Evolutionary conservation across 2,329 filamentous ascomycete genomes (phyloP).

Genomic region (Septoria linicola): DNA sequence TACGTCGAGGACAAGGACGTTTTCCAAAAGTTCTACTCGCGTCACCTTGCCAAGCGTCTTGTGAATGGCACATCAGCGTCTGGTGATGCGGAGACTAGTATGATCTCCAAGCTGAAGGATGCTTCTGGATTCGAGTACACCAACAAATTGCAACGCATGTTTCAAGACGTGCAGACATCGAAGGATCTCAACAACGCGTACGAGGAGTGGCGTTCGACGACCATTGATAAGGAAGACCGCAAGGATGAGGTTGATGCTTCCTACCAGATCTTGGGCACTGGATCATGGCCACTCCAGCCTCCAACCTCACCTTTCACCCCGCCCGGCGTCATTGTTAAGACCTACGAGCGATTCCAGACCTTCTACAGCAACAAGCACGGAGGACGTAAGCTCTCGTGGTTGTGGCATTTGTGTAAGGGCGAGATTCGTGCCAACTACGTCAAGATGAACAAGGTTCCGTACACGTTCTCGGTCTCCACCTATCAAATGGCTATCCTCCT

Average conservation of each 20-base stretch:
- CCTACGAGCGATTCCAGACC: conserved; percentile 82
- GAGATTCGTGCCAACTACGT: conserved; percentile 93
- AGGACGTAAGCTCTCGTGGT: conserved; percentile 92
- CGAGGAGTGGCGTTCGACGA: conserved; percentile 70
- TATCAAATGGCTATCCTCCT: conserved; percentile 97
- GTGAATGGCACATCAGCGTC: conserved; percentile 95
- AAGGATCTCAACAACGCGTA: conserved; percentile 93
- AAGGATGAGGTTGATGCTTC: conserved; percentile 77
- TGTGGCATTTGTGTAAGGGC: conserved; percentile 98
- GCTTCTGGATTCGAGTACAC: conserved; percentile 99
- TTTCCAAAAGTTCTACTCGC: conserved; percentile 99
- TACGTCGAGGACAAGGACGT: conserved; percentile 99
- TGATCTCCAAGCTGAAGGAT: conserved; percentile 99
- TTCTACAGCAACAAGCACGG: conserved; percentile 98
- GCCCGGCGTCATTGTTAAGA: conserved; percentile 77
- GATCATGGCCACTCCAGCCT: conserved; percentile 91
- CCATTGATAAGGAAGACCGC: conserved; percentile 62
- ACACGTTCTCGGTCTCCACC: conserved; percentile 94
- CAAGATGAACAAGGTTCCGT: conserved; percentile 82
- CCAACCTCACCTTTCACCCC: conserved; percentile 87
- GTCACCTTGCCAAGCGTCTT: conserved; percentile 89
- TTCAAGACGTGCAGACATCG: conserved; percentile 98
- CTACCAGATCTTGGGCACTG: conserved; percentile 91
- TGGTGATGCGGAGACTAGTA: conserved; percentile 95
- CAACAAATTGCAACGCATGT: conserved; percentile 99